Evolutionary conservation across 768 basidiomycete species (phyloP).

Genomic region (Rhodocollybia butyracea): DNA sequence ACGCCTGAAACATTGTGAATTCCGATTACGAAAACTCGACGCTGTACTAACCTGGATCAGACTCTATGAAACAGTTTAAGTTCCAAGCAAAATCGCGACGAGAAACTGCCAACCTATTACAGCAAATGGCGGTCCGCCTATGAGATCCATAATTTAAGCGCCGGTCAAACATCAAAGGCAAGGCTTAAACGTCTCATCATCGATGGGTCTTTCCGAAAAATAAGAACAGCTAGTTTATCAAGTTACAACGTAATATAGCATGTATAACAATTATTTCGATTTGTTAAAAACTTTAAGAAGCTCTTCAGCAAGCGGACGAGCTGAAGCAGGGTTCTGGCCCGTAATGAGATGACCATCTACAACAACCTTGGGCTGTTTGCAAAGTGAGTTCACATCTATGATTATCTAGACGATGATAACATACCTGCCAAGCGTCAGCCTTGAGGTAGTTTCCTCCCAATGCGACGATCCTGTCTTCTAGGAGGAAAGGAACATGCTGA

Average conservation of each 20-base stretch:
- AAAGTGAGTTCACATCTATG: not conserved
- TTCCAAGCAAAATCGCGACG: too few species aligned
- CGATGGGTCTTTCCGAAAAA: too few species aligned
- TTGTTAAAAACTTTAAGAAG: not conserved
- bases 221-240: too few species aligned
- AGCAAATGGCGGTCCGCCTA: conserved; percentile 63
- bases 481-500: conserved; percentile 55
- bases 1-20: conserved; percentile 36
- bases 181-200: not conserved
- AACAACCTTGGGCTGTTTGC: not conserved
- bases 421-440: conserved; percentile 55
- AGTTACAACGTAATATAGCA: too few species aligned
- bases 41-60: conserved; percentile 41
- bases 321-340: not conserved
- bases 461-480: conserved; percentile 60
- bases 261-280: too few species aligned
- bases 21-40: not conserved
- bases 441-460: conserved; percentile 70
- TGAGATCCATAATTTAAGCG: conserved; percentile 34
- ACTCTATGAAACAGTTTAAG: too few species aligned
- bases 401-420: conserved; percentile 18
- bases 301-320: not conserved
- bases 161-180: not conserved
- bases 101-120: too few species aligned
- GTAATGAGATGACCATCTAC: not conserved